Evolutionary conservation across 768 basidiomycete genomes (phyloP), one percentile per base, ranked within the genome.

Genomic region (Termitomyces sp.): DNA sequence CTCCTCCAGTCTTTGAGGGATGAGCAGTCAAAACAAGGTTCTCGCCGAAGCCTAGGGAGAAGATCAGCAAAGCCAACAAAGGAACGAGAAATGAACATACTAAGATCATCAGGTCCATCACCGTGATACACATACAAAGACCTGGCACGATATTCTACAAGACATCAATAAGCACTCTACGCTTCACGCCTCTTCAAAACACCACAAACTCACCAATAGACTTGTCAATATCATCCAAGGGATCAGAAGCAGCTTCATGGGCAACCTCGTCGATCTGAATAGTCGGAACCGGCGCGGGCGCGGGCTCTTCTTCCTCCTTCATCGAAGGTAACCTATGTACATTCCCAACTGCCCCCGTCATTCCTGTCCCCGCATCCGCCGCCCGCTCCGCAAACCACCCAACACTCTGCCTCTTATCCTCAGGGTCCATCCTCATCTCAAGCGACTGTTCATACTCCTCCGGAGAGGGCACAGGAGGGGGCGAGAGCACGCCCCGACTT

Each of bases 361-460:
- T n/a, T n/a, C 53, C 53, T 4, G 62, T 66, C 35, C 77, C 80
- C 37, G 74, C 74, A 73, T 96, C 87, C 38, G 88, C 89, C 12
- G 95, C 94, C 12, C 96, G 78, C 32, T 87, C 89, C 50, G 86
- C 82, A 67, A 92, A 94, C 95, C 95, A 98, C 65, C 93, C 95
- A 4, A 96, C 88, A 7, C 87, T 89, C 69, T 94, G 89, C 58
- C 86, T 77, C 64, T 88, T 82, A 54, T 47, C 57, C 72, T 79
- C 34, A 78, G 65, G 53, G 19, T 60, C 66, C 12, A 66, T 45
- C 4, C 47, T 59, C 69, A 71, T 71, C 2, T 71, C 61, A 8
- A 65, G 58, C 25, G 75, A 64, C 14, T 68, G 58, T 56, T 65
- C 59, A 27, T 48, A 8, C 56, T 57, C 38, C 16, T 59, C 58